Evolutionary conservation across 2,329 filamentous ascomycete genomes (phyloP).

Genomic region (Rhexocercosporidium sp.): DNA sequence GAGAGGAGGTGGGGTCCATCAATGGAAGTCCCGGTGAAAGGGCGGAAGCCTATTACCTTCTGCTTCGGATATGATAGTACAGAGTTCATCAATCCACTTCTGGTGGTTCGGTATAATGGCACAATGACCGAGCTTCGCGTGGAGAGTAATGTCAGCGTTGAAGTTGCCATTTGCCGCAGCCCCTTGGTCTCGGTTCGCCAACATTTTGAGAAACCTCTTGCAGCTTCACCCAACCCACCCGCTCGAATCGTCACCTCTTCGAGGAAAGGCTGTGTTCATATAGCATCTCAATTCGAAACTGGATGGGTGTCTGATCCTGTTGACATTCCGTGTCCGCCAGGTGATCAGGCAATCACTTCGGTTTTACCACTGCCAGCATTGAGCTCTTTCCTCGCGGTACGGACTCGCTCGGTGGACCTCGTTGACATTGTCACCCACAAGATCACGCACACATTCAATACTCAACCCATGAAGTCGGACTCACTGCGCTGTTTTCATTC

Average conservation of each 20-base stretch:
- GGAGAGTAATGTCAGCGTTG: slow-evolving; percentile 47
- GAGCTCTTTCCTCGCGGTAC: slow-evolving; percentile 64
- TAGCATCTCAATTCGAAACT: slow-evolving; percentile 49
- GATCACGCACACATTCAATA: slow-evolving; percentile 66
- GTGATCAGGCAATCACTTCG: slow-evolving; percentile 55
- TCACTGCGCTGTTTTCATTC: slow-evolving; percentile 66
- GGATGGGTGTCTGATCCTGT: slow-evolving; percentile 58
- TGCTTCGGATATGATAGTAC: slow-evolving; percentile 59
- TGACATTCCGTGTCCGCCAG: slow-evolving; percentile 44
- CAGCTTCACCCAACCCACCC: slow-evolving; percentile 30
- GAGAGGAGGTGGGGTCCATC: slow-evolving; percentile 61
- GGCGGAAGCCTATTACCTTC: slow-evolving; percentile 65
- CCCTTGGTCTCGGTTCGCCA: slow-evolving; percentile 49
- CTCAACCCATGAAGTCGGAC: slow-evolving; percentile 61
- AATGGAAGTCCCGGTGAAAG: slow-evolving; percentile 59
- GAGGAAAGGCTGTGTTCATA: slow-evolving; percentile 55
- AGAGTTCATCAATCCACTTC: slow-evolving; percentile 51
- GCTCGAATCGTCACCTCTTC: slow-evolving; percentile 55
- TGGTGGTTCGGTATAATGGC: slow-evolving; percentile 70
- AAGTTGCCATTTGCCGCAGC: slow-evolving; percentile 57
- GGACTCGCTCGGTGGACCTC: slow-evolving; percentile 60
- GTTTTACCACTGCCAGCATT: slow-evolving; percentile 64
- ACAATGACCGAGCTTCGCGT: slow-evolving; percentile 62
- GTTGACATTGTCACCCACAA: slow-evolving; percentile 63
- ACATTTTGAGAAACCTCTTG: slow-evolving; percentile 45